Percentiles rank a stretch among this genome's conserved stretches.
These are phyloP conservation scores for Pseudogymnoascus sp. DNA, from an alignment of 2,329 filamentous ascomycete species.

Conservation along the genomic window DNA sequence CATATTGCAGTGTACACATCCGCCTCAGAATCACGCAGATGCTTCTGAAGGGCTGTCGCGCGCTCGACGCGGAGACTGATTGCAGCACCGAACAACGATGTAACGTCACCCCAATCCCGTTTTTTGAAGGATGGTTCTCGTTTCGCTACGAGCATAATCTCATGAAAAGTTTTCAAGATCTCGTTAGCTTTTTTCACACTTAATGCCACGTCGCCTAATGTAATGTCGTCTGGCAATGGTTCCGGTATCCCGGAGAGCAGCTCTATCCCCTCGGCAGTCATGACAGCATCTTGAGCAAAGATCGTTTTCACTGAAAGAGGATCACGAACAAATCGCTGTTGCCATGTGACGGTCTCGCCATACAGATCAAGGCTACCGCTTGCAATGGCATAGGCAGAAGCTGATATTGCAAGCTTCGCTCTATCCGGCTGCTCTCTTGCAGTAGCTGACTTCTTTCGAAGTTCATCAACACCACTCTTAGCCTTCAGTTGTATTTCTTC, in stretches of 20 bases:
- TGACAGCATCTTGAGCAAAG: slow-evolving; percentile 17
- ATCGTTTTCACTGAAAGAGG: slow-evolving; percentile 23
- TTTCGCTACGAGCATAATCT: slow-evolving; percentile 13
- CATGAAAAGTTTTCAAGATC: slow-evolving; percentile 13
- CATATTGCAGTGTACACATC: slow-evolving; percentile 13
- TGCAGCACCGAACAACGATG: slow-evolving; percentile 11
- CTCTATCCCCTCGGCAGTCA: slow-evolving; percentile 19
- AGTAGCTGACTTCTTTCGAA: slow-evolving; percentile 14
- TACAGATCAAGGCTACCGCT: slow-evolving; percentile 27
- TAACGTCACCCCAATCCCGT: slow-evolving; percentile 11
- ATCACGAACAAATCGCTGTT: slow-evolving; percentile 30
- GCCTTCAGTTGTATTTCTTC: slow-evolving; percentile 8
- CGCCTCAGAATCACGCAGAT: background rate
- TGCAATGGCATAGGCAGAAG: slow-evolving; percentile 25
- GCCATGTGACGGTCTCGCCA: slow-evolving; percentile 28
- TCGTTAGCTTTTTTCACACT: slow-evolving; percentile 14
- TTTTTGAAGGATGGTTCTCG: slow-evolving; percentile 14
- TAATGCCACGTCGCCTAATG: slow-evolving; percentile 10
- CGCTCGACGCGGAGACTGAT: slow-evolving; percentile 10
- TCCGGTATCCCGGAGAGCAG: slow-evolving; percentile 23
- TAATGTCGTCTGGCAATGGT: slow-evolving; percentile 25
- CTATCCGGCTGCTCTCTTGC: slow-evolving; percentile 24
- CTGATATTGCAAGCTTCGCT: slow-evolving; percentile 24
- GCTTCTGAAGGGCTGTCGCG: slow-evolving; percentile 10
- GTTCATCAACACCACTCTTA: slow-evolving; percentile 11